Conservation (phyloP, 176 grass and related monocot genomes). For the Rhynchospora breviuscula region DNA sequence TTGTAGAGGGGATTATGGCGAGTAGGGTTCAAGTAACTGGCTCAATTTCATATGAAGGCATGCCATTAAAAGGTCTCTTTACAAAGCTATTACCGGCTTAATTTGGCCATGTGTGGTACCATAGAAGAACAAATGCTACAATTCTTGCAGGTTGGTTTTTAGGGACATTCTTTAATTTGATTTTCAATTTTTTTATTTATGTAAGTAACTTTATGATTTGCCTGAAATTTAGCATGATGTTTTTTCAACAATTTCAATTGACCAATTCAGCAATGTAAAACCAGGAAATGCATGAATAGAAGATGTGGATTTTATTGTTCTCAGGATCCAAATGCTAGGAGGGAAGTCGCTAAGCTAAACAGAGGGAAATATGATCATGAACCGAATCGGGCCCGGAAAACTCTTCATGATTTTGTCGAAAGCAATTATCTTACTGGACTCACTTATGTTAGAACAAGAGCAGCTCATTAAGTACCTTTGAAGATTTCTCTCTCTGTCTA, state of each 20-base stretch:
- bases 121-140: slow-evolving; percentile 96
- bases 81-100: no score
- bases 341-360: slow-evolving; percentile 55
- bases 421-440: slow-evolving; percentile 70
- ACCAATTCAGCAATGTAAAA: background rate
- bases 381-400: slow-evolving; percentile 51
- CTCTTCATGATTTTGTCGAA: slow-evolving; percentile 87
- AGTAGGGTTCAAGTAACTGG: no score
- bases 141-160: slow-evolving; percentile 58
- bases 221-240: background rate
- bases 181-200: background rate
- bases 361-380: slow-evolving; percentile 45
- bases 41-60: no score
- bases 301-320: slow-evolving; percentile 3
- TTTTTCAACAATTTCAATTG: background rate
- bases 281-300: background rate
- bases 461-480: slow-evolving; percentile 1
- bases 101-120: slow-evolving; percentile 83
- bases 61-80: no score
- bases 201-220: background rate
- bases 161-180: background rate
- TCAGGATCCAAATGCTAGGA: slow-evolving; percentile 67
- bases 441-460: slow-evolving; percentile 53
- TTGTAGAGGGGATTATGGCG: no score
- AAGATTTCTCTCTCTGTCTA: background rate